Base-by-base conservation (phyloP, 2,329 filamentous ascomycete genomes). In the Aspergillus pseudoterreus region DNA sequence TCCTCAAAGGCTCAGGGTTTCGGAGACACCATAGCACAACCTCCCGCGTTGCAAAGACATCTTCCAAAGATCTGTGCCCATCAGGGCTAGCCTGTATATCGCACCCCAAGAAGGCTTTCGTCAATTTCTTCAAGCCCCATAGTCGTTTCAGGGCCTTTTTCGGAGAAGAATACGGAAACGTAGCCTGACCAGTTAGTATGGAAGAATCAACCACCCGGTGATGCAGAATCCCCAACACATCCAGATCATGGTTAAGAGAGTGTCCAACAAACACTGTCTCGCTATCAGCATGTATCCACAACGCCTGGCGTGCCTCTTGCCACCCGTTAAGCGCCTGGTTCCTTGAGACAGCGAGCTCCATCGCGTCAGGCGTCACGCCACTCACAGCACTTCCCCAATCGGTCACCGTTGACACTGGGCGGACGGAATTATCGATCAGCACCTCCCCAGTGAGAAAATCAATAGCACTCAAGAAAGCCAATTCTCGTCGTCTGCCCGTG, bases 221-320 rank as follows among this genome's bases (percentile, higher is more conserved):
- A 54, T 80, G 77, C 0, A 69, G 55, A 9, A 80, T 70, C 3
- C 72, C 67, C 11, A 82, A 60, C 1, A 70, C 70, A 6, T 69
- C 60, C 0, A 82, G 61, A 51, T 81, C 78, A 47, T 76, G 59
- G 6, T 74, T 52, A 4, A 80, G 60, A 3, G 72, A 62, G 46
- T 82, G 79, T 1, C 79, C 79, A 8, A 80, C 60, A 6, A 81
- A 58, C 2, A 81, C 67, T 0, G 79, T 81, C 6, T 73, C 49
- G 0, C 53, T 51, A 53, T 79, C 74, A 32, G 76, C 69, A 49
- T 69, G 64, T 17, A 66, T 57, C 65, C 74, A 78, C 4, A 82
- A 60, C 42, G 62, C 63, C 2, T 57, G 50, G 2, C 78, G 73
- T 2, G 78, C 79, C 3, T 59, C 70, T 24, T 65, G 47, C 74